A percentile compares a stretch with the other conserved stretches of the same genome.
These are phyloP conservation scores for Scenedesmus sp. DNA, from an alignment of 163 green algal genomes.

Conservation along the genomic window DNA sequence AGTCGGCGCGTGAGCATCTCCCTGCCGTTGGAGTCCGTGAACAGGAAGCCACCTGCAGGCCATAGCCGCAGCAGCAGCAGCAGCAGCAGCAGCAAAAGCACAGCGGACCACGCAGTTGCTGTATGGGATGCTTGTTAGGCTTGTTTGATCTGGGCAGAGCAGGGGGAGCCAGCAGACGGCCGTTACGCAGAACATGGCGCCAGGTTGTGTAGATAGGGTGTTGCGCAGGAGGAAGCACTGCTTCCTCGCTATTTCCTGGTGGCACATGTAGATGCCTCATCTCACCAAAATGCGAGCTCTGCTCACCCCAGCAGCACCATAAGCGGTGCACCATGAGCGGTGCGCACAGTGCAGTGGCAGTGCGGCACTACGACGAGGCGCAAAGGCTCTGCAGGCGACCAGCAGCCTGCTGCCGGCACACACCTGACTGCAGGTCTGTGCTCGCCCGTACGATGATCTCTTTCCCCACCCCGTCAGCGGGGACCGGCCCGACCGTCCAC, in stretches of 20 bases:
- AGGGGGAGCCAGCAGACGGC: too few relatives aligned
- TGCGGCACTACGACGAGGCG: too few relatives aligned
- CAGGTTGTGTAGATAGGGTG: too few relatives aligned
- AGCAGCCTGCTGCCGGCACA: too few relatives aligned
- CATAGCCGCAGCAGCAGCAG: too few relatives aligned
- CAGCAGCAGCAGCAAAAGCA: neutral
- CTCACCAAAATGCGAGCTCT: too few relatives aligned
- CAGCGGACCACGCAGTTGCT: neutral
- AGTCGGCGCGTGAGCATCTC: conserved; percentile 76
- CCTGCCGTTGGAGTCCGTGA: conserved; percentile 89
- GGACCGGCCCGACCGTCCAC: conserved; percentile 85
- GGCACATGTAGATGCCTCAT: too few relatives aligned
- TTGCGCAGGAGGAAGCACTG: too few relatives aligned
- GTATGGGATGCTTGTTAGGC: neutral
- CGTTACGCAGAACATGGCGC: too few relatives aligned
- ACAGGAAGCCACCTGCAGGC: conserved; percentile 69
- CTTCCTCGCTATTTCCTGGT: too few relatives aligned
- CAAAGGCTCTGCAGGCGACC: too few relatives aligned
- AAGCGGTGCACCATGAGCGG: neutral
- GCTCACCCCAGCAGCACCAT: neutral
- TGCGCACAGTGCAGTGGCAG: neutral
- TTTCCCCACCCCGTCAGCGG: conserved; percentile 75
- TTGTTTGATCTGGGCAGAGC: conserved; percentile 73
- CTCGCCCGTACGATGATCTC: conserved; percentile 78
- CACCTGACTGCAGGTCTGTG: conserved; percentile 54